Conservation (phyloP, 2,329 filamentous ascomycete species). For the Fusarium sp. region DNA sequence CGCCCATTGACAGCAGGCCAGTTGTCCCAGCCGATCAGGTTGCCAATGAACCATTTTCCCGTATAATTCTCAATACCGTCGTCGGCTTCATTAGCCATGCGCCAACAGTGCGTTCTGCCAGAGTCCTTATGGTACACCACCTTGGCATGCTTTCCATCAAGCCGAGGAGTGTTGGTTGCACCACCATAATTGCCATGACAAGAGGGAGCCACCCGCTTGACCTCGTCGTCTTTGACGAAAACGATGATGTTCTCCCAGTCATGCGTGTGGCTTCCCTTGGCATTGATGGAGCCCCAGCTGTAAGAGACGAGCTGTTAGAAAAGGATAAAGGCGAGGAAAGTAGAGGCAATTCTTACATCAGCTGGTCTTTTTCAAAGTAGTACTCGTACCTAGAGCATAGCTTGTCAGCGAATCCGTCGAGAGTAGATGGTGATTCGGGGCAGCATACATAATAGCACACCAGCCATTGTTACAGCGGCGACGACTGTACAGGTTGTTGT, state of each 20-base stretch:
- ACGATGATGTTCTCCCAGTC: slow-evolving; percentile 32
- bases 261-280: slow-evolving; percentile 2
- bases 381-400: slow-evolving; percentile 12
- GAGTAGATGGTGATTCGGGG: no score
- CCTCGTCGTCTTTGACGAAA: slow-evolving; percentile 22
- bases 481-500: slow-evolving; percentile 46
- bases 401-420: no score
- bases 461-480: slow-evolving; percentile 47
- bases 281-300: slow-evolving; percentile 15
- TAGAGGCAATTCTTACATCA: background rate
- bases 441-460: slow-evolving; percentile 45
- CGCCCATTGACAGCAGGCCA: slow-evolving; percentile 37
- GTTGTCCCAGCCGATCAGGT: slow-evolving; percentile 36
- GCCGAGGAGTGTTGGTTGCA: slow-evolving; percentile 7
- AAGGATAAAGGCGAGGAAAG: no score
- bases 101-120: slow-evolving; percentile 48
- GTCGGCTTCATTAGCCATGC: slow-evolving; percentile 43
- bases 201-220: slow-evolving; percentile 24
- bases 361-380: slow-evolving; percentile 25
- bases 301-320: no score
- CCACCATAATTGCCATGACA: slow-evolving; percentile 18
- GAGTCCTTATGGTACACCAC: slow-evolving; percentile 53
- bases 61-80: slow-evolving; percentile 47
- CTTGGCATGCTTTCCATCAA: slow-evolving; percentile 45
- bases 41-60: slow-evolving; percentile 48